phyloP scores from a whole-genome alignment of 495 filamentous ascomycete species.

The Chaetomidium leptoderma region DNA sequence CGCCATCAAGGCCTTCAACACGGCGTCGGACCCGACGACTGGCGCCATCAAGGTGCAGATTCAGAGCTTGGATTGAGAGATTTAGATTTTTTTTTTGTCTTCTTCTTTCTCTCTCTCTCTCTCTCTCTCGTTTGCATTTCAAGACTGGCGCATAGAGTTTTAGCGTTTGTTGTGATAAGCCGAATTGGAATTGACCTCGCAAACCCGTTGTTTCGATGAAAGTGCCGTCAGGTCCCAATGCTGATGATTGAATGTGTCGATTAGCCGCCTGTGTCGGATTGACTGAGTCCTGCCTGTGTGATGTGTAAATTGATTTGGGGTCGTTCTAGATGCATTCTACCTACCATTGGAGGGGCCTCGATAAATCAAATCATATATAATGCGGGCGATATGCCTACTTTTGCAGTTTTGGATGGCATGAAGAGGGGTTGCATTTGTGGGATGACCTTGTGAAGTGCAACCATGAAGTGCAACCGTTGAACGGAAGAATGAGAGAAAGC shows the following conservation, averaged over 20 bases:
- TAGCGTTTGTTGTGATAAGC: neutral
- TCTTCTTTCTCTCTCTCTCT: too few species aligned
- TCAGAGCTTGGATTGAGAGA: constrained; percentile 50
- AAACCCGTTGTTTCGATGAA: neutral
- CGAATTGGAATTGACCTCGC: neutral
- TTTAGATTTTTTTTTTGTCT: neutral
- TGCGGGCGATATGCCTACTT: too few species aligned
- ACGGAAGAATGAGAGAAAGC: too few species aligned
- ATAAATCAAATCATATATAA: too few species aligned
- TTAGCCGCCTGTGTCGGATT: neutral
- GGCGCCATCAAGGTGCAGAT: constrained; percentile 97
- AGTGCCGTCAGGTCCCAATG: too few species aligned
- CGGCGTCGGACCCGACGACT: constrained; percentile 77
- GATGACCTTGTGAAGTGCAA: too few species aligned
- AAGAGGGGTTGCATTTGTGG: too few species aligned
- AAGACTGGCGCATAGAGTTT: constrained; percentile 16
- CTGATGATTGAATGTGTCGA: too few species aligned
- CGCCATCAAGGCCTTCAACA: constrained; percentile 82
- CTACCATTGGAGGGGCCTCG: too few species aligned
- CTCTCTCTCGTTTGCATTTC: constrained; percentile 11
- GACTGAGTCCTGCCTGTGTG: too few species aligned
- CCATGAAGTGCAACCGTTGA: too few species aligned
- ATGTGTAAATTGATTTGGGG: neutral
- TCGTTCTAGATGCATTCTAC: neutral
- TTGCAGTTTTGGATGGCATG: too few species aligned